Percentiles rank a stretch among this genome's conserved stretches.
Conservation (phyloP, 441 rosid genomes). For the Bocquillonia castaneifolia region DNA sequence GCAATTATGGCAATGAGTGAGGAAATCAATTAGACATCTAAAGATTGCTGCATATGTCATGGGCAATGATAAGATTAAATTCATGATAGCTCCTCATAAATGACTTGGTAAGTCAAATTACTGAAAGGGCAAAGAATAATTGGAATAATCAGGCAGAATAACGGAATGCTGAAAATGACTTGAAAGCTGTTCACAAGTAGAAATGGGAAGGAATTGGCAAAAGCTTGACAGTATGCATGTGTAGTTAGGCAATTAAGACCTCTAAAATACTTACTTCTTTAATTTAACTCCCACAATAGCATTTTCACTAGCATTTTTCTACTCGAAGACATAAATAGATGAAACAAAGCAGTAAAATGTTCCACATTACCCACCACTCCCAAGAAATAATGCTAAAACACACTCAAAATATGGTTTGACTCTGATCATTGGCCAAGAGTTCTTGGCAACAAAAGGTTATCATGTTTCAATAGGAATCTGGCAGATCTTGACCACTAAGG, state of each 20-base stretch:
- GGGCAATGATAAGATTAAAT: neutral
- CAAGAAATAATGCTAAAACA: too few relatives aligned
- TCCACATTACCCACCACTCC: neutral
- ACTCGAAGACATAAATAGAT: neutral
- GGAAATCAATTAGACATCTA: neutral
- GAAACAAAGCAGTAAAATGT: neutral
- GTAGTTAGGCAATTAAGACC: neutral
- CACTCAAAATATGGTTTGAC: neutral
- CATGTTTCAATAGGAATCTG: neutral
- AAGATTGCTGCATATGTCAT: neutral
- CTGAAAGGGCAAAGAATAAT: neutral
- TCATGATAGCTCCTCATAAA: neutral
- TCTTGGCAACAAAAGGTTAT: neutral
- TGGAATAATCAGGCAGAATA: constrained; percentile 12
- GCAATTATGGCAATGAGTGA: neutral
- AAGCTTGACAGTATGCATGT: neutral
- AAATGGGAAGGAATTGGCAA: neutral
- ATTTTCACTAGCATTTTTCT: neutral
- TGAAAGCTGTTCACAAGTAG: neutral
- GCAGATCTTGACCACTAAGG: neutral
- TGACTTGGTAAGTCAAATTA: neutral
- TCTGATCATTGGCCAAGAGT: neutral
- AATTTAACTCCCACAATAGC: neutral
- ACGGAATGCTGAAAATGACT: neutral
- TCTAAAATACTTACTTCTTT: neutral